Evolutionary conservation across 1,284 basidiomycete species (phyloP).

Genomic region (Pseudozyma pruni): DNA sequence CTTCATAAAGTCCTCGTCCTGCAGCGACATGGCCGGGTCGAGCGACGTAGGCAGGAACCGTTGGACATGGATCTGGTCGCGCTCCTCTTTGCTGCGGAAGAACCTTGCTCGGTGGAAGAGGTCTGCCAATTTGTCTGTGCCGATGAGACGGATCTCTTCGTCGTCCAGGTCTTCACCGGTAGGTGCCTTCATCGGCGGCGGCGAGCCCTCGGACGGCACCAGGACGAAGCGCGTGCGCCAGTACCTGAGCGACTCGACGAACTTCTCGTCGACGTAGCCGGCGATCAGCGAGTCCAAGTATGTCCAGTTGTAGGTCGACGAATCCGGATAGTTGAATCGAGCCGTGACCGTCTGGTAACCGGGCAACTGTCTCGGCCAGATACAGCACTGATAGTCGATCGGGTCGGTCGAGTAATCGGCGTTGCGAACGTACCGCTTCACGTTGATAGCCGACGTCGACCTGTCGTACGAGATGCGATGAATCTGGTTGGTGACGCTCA

Average conservation of each 20-base stretch:
- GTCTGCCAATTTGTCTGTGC: constrained; percentile 90
- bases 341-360: constrained; percentile 84
- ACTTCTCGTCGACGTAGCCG: constrained; percentile 62
- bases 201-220: constrained; percentile 82
- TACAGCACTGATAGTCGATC: constrained; percentile 84
- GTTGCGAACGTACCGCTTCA: constrained; percentile 84
- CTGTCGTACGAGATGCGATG: constrained; percentile 84
- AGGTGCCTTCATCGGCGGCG: constrained; percentile 70
- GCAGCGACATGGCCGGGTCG: constrained; percentile 62
- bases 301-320: constrained; percentile 72
- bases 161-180: constrained; percentile 72
- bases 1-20: constrained; percentile 62
- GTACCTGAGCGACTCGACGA: constrained; percentile 71
- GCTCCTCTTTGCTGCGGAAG: constrained; percentile 33
- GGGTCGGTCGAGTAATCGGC: constrained; percentile 74
- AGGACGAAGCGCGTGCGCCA: constrained; percentile 96
- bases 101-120: constrained; percentile 72
- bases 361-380: constrained; percentile 89
- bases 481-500: constrained; percentile 94
- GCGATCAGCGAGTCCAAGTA: constrained; percentile 69
- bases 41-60: constrained; percentile 65
- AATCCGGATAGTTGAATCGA: constrained; percentile 80
- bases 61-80: constrained; percentile 34
- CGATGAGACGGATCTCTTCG: constrained; percentile 86
- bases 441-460: constrained; percentile 85